Base-by-base conservation (phyloP, 768 basidiomycete species). In the Mycena rosella region DNA sequence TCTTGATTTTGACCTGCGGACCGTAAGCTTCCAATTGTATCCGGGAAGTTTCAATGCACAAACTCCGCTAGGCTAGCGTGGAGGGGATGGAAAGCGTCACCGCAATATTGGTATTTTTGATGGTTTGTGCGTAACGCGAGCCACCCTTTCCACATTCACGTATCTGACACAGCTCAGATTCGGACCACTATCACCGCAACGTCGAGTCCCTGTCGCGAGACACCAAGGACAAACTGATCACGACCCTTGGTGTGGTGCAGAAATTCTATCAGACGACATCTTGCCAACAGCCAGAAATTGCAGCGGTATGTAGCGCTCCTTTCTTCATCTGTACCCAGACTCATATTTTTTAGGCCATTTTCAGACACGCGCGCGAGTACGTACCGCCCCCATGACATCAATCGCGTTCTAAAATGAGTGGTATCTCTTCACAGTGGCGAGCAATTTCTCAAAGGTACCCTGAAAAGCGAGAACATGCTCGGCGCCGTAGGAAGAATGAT, bases 131-230 rank as follows among this genome's bases (percentile, higher is more conserved):
- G 59, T 60, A 22, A 18, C 30, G 11, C 8, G 5, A 20, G 2
- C 24, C 20, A 2, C 7, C 7, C 10, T 10, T 29, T n/a, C 40
- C 20, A 3, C 10, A 7, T 4, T 13, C 10, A 5, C 6, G 10
- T 30, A n/a, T 17, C 55, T 30, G 18, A 47, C 13, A 13, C 13
- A 11, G 27, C 18, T 17, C 24, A 60, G 59, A 51, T 30, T 60
- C 59, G 7, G 20, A 51, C 8, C 48, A 60, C 36, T 60, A 60
- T 32, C 59, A 51, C 24, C 47, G 26, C 17, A 60, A 51, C 59
- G 26, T 51, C 34, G 17, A 26, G 34, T 29, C 58, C 27, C 47
- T 47, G 5, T 2, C 47, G 11, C 2, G 6, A 3, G 27, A 3
- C 2, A 60, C 59, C 17, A 40, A 29, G 15, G 17, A 17, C 59